Evolutionary conservation across 2,329 filamentous ascomycete genomes (phyloP).

Genomic region (Penicillium polonicum): DNA sequence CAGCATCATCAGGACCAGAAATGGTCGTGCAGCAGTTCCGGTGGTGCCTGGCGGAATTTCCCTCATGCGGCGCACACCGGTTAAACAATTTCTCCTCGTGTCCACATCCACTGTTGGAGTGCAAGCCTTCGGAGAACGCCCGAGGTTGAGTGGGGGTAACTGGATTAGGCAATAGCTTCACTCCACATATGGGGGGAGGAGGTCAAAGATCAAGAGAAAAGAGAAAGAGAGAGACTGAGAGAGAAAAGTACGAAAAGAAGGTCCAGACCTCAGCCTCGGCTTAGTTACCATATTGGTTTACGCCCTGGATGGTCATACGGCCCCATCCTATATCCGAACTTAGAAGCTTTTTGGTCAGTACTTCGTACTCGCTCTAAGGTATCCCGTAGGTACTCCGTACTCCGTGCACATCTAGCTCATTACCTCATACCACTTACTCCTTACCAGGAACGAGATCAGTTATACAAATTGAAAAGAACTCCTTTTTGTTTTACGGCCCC

Average conservation of each 20-base stretch:
- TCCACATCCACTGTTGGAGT: background rate
- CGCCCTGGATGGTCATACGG: background rate
- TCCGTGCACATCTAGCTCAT: background rate
- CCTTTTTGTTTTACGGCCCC: constrained; percentile 4
- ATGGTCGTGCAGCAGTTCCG: background rate
- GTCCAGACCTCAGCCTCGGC: constrained; percentile 1
- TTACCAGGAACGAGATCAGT: background rate
- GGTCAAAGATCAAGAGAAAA: background rate
- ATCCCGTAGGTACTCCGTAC: background rate
- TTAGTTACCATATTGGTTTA: background rate
- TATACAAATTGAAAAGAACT: background rate
- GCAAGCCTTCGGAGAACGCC: background rate
- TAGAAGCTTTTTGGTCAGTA: background rate
- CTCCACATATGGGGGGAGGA: background rate
- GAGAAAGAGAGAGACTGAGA: background rate
- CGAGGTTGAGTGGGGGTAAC: background rate
- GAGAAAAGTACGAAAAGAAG: background rate
- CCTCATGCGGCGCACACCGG: background rate
- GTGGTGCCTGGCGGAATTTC: background rate
- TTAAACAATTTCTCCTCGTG: constrained; percentile 1
- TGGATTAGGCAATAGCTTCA: background rate
- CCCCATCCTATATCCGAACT: background rate
- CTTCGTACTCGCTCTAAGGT: background rate
- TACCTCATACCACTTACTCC: background rate
- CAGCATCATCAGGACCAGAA: background rate